A percentile compares a stretch with the other conserved stretches of the same genome.
Conservation (phyloP, 169 alveolate species). For the Fabrea salina region DNA sequence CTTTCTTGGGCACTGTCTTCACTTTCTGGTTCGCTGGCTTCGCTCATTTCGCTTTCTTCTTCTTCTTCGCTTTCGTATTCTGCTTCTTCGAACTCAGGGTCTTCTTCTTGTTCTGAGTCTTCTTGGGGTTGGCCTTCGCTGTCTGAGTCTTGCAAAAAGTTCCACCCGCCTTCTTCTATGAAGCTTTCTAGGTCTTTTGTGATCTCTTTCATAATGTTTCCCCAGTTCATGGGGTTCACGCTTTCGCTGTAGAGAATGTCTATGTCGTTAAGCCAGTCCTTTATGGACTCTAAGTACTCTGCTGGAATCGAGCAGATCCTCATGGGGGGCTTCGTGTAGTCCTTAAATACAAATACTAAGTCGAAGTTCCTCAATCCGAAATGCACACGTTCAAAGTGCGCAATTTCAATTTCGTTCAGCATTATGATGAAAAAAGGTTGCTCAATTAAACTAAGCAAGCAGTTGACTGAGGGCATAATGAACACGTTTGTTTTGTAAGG, state of each 20-base stretch:
- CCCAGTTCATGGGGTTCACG: conserved; percentile 68
- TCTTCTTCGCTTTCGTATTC: conserved; percentile 40
- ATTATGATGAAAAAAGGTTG: conserved; percentile 96
- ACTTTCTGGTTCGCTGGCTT: conserved; percentile 39
- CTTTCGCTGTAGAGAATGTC: conserved; percentile 73
- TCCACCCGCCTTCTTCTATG: conserved; percentile 77
- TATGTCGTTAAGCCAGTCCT: conserved; percentile 73
- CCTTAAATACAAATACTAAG: conserved; percentile 92
- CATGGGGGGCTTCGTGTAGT: conserved; percentile 90
- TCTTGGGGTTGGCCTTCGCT: conserved; percentile 36
- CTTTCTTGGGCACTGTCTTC: conserved; percentile 52
- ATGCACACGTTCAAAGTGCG: conserved; percentile 95
- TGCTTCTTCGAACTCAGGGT: conserved; percentile 37
- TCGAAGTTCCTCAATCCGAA: conserved; percentile 96
- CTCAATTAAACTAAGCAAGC: conserved; percentile 93
- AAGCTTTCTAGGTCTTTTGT: conserved; percentile 64
- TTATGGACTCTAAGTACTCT: conserved; percentile 90
- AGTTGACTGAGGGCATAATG: conserved; percentile 93
- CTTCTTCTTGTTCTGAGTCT: conserved; percentile 35
- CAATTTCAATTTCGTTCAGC: conserved; percentile 94
- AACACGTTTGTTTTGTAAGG: conserved; percentile 94
- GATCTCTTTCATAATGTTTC: conserved; percentile 56
- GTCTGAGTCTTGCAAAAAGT: conserved; percentile 48
- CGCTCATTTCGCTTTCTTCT: conserved; percentile 39
- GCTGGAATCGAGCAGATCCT: conserved; percentile 93